Evolutionary conservation across 202 grass and related monocot species (phyloP), one percentile per base, ranked within the genome.

Genomic region (Saccharum hybrid): DNA sequence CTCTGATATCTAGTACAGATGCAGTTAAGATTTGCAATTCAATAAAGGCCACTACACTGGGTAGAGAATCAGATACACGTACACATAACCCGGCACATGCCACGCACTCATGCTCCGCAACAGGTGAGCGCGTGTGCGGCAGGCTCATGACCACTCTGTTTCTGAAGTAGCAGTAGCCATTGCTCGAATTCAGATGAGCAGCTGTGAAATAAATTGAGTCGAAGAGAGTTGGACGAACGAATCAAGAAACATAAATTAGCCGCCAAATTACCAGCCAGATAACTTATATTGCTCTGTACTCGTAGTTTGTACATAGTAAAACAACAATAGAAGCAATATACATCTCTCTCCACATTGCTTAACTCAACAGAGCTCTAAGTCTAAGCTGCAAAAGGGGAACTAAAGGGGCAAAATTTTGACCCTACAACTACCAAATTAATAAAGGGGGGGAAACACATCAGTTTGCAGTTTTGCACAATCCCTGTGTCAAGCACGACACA

Each of bases 351-450:
- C 46, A 34, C 21, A 45, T 40, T 23, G 42, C 65, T 72, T 85
- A 71, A 75, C 75, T 68, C 61, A 36, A 62, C 78, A 78, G 61
- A 84, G 61, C 23, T 51, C 14, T 59, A 66, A 80, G 16, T 51
- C n/a, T 59, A 66, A 80, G 16, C 68, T 7, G n/a, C 16, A 59
- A 5, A 1, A 7, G 8, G 52, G 34, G 37, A 16, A 64, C 28
- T 0, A 3, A 75, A 48, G 13, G 23, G 64, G 4, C 70, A 19
- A 41, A 34, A 63, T 10, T 5, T 61, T 0, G 68, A 11, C 51
- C 51, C 70, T 26, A 74, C 61, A 22, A 19, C 16, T 8, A 69
- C 5, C 39, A 51, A 82, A 39, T 4, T 59, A 22, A 59, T 5
- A 8, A 67, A 15, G 22, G 3, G 22, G 1, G 22, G n/a, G 19